Evolutionary conservation across 768 basidiomycete genomes (phyloP), one percentile per base, ranked within the genome.

Genomic region (Boletus subparvulus): DNA sequence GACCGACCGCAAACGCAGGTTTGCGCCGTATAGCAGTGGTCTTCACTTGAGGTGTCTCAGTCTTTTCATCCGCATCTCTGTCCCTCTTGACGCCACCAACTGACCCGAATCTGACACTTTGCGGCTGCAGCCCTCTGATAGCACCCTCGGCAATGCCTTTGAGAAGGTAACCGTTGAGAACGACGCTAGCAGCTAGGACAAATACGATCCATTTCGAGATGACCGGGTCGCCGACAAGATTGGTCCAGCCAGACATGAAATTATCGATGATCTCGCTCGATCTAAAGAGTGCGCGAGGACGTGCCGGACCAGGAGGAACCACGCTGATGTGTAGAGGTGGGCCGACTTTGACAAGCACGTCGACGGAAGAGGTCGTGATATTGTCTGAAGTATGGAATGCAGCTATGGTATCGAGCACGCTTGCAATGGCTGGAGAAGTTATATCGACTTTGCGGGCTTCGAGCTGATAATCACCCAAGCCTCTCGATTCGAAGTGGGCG

Each of bases 181-280:
- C 83, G 55, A 98, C 88, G 56, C 88, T 90, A 57, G 96, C 81
- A 3, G 86, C 89, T 24, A 99, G 83, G 16, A 90, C 79, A 54
- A 92, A 80, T 47, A 98, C 91, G 68, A 98, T 94, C 90, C 92
- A 95, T 76, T 98, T 98, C 65, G 84, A 87, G 59, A 98, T 75
- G 49, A 98, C 83, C 1, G 96, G 96, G 67, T 99, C 96, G 37
- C 94, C 94, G 49, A 98, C 93, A 61, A 98, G 85, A 14, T 78
- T 76, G 10, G 92, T 92, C 95, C 95, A 98, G 4, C 83, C 81
- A 42, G 84, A 83, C 90, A 97, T 91, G 78, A 95, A 95, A 58
- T 83, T 80, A 57, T 95, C 93, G 52, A 96, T 75, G 21, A 83
- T 74, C 55, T 86, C 84, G 26, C 75, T 77, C 4, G 80, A 75